Evolutionary conservation across 768 basidiomycete species (phyloP).

Genomic region (Lyophyllum shimeji): DNA sequence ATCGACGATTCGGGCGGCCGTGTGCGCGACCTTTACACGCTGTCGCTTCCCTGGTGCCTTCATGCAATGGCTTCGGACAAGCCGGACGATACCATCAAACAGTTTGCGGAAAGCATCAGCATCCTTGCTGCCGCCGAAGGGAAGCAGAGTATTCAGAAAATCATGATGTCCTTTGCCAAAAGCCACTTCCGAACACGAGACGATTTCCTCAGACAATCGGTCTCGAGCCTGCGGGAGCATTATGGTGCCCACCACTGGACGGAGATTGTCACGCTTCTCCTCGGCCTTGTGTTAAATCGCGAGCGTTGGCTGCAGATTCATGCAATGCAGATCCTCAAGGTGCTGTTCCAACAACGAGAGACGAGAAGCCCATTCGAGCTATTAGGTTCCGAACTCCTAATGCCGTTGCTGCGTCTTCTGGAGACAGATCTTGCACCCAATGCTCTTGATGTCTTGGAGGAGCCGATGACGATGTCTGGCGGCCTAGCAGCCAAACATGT

Average conservation of each 20-base stretch:
- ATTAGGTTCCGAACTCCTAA: slow-evolving; percentile 83
- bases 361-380: slow-evolving; percentile 70
- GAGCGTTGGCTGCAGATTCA: slow-evolving; percentile 82
- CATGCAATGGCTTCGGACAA: slow-evolving; percentile 71
- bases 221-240: slow-evolving; percentile 82
- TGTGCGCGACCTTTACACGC: slow-evolving; percentile 78
- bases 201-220: slow-evolving; percentile 90
- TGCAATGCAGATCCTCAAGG: slow-evolving; percentile 85
- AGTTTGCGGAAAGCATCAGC: slow-evolving; percentile 74
- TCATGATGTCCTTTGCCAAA: slow-evolving; percentile 89
- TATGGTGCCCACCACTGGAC: slow-evolving; percentile 76
- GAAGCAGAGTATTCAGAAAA: slow-evolving; percentile 76
- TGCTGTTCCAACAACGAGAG: slow-evolving; percentile 84
- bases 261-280: slow-evolving; percentile 80
- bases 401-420: slow-evolving; percentile 88
- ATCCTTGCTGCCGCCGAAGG: slow-evolving; percentile 70
- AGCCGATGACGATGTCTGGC: slow-evolving; percentile 78
- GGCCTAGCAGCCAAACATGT: slow-evolving; percentile 82
- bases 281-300: slow-evolving; percentile 82
- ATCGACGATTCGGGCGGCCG: slow-evolving; percentile 73
- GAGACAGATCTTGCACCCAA: slow-evolving; percentile 82
- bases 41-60: slow-evolving; percentile 86
- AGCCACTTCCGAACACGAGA: slow-evolving; percentile 88
- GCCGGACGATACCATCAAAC: slow-evolving; percentile 57
- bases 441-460: slow-evolving; percentile 92